These are phyloP conservation scores for Cinnamomum micranthum DNA, from an alignment of 164 flowering plant genomes.

Conservation along the genomic window DNA sequence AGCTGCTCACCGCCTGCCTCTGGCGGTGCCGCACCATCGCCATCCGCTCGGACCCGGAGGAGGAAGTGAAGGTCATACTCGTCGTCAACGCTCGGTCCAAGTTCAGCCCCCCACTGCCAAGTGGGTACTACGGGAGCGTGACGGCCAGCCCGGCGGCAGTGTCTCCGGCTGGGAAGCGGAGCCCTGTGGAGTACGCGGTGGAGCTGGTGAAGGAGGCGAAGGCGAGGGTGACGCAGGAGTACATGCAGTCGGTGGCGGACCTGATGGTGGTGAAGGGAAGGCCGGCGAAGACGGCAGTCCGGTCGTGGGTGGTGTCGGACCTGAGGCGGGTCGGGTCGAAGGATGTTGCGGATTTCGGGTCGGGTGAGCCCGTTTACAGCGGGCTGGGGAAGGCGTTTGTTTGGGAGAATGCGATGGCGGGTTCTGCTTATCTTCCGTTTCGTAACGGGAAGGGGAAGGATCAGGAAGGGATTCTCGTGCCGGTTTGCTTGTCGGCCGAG, in stretches of 20 bases:
- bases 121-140: constrained; percentile 31
- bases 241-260: constrained; percentile 25
- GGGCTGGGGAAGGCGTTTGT: constrained; percentile 1
- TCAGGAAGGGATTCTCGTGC: no score
- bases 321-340: not conserved
- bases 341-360: constrained; percentile 5
- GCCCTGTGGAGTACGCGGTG: constrained; percentile 21
- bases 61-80: constrained; percentile 17
- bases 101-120: constrained; percentile 18
- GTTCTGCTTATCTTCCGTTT: no score
- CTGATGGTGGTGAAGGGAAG: constrained; percentile 26
- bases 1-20: constrained; percentile 25
- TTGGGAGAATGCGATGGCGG: no score
- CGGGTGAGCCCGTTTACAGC: constrained; percentile 10
- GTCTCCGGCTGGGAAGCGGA: constrained; percentile 9
- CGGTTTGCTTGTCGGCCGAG: no score
- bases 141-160: constrained; percentile 17
- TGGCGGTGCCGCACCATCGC: constrained; percentile 38
- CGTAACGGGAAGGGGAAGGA: no score
- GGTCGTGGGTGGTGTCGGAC: constrained; percentile 44
- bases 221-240: constrained; percentile 21
- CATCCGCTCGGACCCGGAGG: constrained; percentile 13
- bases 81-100: constrained; percentile 15
- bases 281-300: constrained; percentile 21
- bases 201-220: constrained; percentile 20